Evolutionary conservation across 1,139 yeast genomes (phyloP), one percentile per base, ranked within the genome.

Genomic region (Maudiozyma humilis): DNA sequence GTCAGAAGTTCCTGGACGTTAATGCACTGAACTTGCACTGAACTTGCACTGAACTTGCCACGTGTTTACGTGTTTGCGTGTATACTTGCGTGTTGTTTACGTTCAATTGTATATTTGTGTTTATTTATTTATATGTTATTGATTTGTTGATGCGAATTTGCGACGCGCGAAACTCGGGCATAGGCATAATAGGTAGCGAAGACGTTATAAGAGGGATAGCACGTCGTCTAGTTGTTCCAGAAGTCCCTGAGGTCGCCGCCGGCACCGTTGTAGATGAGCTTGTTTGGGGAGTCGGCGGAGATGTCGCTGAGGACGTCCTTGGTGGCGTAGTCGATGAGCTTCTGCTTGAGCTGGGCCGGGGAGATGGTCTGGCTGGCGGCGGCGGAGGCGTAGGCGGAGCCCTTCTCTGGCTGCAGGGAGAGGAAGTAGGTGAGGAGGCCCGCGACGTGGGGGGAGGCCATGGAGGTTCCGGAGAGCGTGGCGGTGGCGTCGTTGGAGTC

Each of bases 381-480:
- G 45, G 81, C 74, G 12, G 47, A 46, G 30, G 29, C 33, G 29
- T 16, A 37, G 10, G 25, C 36, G 18, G 8, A 17, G 82, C 33
- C 29, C 27, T 83, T 67, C 44, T 79, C 84, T 54, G 98, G 98
- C 69, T 86, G 93, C 66, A 91, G 79, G 18, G 96, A 86, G 57
- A 91, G 72, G 70, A 78, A 89, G 76, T 91, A 91, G 3, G 96
- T 71, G 62, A 82, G 73, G 65, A 91, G 75, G 55, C 98, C 98
- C 50, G 88, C 83, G 64, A 91, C 83, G 64, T 91, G 97, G 44
- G 98, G 98, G 38, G 97, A 86, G 31, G 98, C 98, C 98, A 91
- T 91, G 17, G 98, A 91, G 17, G 98, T 91, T 69, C 98, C 98
- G 34, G 96, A 87, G 67, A 91, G 75, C 43, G 91, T 79, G 49